phyloP scores from a whole-genome alignment of 768 basidiomycete genomes.

The Lactifluus subvellereus region DNA sequence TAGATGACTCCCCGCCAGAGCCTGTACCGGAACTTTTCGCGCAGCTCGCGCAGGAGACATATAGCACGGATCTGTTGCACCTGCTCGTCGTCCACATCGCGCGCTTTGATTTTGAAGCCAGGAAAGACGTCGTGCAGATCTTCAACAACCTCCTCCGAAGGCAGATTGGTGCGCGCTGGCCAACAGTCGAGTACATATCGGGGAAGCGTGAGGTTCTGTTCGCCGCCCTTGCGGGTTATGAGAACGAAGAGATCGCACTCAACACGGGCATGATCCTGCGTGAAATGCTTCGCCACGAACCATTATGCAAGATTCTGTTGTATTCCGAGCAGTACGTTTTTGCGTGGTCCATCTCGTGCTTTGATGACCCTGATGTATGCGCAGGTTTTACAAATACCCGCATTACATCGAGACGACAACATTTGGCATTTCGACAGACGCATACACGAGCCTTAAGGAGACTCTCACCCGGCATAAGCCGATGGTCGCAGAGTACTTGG shows the following conservation, averaged over 20 bases:
- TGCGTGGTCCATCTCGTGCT: not conserved
- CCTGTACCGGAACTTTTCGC: slow-evolving; percentile 86
- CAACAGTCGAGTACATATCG: slow-evolving; percentile 93
- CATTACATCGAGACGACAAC: slow-evolving; percentile 96
- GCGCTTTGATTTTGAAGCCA: slow-evolving; percentile 90
- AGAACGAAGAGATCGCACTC: slow-evolving; percentile 91
- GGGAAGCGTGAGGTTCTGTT: slow-evolving; percentile 75
- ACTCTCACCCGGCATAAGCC: slow-evolving; percentile 94
- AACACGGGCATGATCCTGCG: slow-evolving; percentile 98
- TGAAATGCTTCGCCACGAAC: slow-evolving; percentile 94
- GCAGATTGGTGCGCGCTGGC: slow-evolving; percentile 89
- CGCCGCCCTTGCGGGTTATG: slow-evolving; percentile 84
- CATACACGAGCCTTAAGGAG: slow-evolving; percentile 96
- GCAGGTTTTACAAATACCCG: slow-evolving; percentile 93
- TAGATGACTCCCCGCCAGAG: slow-evolving; percentile 39
- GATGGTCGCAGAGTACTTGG: slow-evolving; percentile 96
- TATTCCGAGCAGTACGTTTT: slow-evolving; percentile 85
- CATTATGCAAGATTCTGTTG: slow-evolving; percentile 81
- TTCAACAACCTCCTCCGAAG: slow-evolving; percentile 85
- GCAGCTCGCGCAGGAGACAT: slow-evolving; percentile 94
- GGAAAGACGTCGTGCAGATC: slow-evolving; percentile 79
- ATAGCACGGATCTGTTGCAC: slow-evolving; percentile 81
- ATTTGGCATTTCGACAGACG: slow-evolving; percentile 97
- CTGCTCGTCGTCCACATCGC: slow-evolving; percentile 75
- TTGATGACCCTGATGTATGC: not conserved